Base-by-base conservation (phyloP, 345 rosid species). In the Eucalyptus camaldulensis region DNA sequence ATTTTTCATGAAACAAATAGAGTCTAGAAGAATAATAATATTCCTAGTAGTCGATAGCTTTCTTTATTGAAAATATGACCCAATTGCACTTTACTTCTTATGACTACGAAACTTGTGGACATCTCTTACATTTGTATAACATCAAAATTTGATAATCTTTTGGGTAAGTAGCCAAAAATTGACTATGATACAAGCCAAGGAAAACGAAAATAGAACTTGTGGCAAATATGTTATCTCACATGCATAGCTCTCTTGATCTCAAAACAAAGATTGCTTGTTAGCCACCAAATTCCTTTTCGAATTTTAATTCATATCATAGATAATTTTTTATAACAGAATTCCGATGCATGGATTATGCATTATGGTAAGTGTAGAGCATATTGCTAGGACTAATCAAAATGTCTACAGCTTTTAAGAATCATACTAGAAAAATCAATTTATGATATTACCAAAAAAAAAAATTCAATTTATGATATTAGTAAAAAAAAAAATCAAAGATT, bases 361-460 rank as follows among this genome's bases (percentile, higher is more conserved):
- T 56, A 3, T 56, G 27, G 27, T 24, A 22, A 56, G 62, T 56
- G 27, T 56, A 22, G 29, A 56, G 13, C 62, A 56, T 56, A 56
- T 8, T 9, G 13, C 6, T 56, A 56, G 13, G 27, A 24, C 4
- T 56, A 56, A 56, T 9, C 12, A 56, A 22, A 56, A 56, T 24
- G 10, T 56, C 29, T 56, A 22, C 0, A 56, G 3, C 27, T 56
- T 56, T 56, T 56, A 56, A 56, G 11, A 56, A 56, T 22, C 62
- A 56, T 24, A 56, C 6, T 1, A 4, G 27, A 24, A 0, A 40
- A 1, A 1, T 37, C 40, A 37, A 37, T 37, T 37, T 37, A 37
- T 37, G 40, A 37, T 37, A 37, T 37, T 37, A 37, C 40, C 40
- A 37, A 37, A 37, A 37, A 37, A 37, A 37, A 37, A 37, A 37